These are phyloP conservation scores for Trichoderma sp. DNA, from an alignment of 2,329 filamentous ascomycete genomes.

Conservation along the genomic window DNA sequence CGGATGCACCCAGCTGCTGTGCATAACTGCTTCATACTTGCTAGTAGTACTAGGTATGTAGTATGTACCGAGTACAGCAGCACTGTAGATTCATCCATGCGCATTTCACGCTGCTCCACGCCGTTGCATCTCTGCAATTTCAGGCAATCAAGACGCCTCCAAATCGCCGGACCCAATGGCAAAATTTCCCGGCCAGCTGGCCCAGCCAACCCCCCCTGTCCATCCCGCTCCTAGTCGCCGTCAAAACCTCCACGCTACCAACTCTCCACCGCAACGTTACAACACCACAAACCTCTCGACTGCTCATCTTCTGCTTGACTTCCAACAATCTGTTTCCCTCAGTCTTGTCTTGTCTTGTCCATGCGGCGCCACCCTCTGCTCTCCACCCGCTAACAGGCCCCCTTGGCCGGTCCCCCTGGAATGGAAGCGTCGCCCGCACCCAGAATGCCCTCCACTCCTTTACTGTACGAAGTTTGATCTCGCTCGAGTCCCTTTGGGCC, in stretches of 20 bases:
- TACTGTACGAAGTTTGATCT: background rate
- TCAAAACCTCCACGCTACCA: slow-evolving; percentile 19
- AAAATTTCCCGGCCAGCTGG: slow-evolving; percentile 19
- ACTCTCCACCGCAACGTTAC: slow-evolving; percentile 21
- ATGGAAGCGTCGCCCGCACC: background rate
- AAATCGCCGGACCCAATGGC: slow-evolving; percentile 11
- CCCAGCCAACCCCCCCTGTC: background rate
- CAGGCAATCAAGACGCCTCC: background rate
- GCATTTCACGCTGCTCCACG: background rate
- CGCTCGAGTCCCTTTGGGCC: background rate
- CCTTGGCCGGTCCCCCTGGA: background rate
- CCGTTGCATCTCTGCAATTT: background rate
- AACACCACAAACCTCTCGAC: slow-evolving; percentile 18
- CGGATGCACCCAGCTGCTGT: background rate
- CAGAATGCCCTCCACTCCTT: background rate
- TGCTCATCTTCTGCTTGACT: background rate
- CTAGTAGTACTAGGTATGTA: too few relatives aligned
- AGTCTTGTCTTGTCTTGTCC: background rate
- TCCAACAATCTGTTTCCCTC: background rate
- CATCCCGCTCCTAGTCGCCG: slow-evolving; percentile 11
- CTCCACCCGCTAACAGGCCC: slow-evolving; percentile 4
- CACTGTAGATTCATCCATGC: background rate
- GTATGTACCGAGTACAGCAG: background rate
- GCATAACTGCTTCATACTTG: too few relatives aligned
- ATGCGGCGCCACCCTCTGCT: slow-evolving; percentile 8